Evolutionary conservation across 129 eudicot genomes (phyloP).

Genomic region (Artemisia annua): DNA sequence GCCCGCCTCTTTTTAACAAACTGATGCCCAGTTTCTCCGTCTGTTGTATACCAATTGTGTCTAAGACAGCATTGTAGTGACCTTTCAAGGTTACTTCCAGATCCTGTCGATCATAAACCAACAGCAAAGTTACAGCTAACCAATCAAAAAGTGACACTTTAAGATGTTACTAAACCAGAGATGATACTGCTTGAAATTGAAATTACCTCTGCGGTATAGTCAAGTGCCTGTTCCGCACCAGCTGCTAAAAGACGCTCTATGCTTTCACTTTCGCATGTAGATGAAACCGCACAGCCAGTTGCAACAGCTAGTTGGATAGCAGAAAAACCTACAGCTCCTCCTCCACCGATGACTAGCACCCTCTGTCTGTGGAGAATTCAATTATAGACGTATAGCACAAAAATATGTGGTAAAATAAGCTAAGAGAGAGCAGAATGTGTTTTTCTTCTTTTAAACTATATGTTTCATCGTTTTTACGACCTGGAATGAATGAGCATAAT

Average conservation of each 20-base stretch:
- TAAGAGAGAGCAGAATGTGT: neutral
- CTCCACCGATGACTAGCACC: constrained; percentile 89
- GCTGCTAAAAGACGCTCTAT: constrained; percentile 74
- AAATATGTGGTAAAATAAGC: neutral
- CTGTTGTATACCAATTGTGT: constrained; percentile 85
- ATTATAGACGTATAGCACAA: neutral
- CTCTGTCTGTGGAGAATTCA: constrained; percentile 61
- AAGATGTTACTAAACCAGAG: constrained; percentile 6
- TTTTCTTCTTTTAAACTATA: constrained; percentile 10
- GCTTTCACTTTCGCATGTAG: constrained; percentile 86
- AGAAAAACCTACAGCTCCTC: constrained; percentile 95
- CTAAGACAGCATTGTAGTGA: constrained; percentile 87
- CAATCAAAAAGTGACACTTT: neutral
- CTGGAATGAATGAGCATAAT: neutral
- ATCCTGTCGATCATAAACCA: constrained; percentile 51
- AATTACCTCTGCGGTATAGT: constrained; percentile 75
- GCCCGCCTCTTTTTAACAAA: constrained; percentile 86
- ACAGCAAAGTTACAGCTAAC: neutral
- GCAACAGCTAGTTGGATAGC: constrained; percentile 93
- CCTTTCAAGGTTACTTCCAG: constrained; percentile 71
- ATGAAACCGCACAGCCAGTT: constrained; percentile 78
- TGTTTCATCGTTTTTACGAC: neutral
- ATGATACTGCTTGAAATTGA: constrained; percentile 4
- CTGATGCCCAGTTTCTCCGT: constrained; percentile 75
- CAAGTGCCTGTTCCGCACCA: constrained; percentile 95